Base-by-base conservation (phyloP, 495 filamentous ascomycete species). In the Letharia lupina region DNA sequence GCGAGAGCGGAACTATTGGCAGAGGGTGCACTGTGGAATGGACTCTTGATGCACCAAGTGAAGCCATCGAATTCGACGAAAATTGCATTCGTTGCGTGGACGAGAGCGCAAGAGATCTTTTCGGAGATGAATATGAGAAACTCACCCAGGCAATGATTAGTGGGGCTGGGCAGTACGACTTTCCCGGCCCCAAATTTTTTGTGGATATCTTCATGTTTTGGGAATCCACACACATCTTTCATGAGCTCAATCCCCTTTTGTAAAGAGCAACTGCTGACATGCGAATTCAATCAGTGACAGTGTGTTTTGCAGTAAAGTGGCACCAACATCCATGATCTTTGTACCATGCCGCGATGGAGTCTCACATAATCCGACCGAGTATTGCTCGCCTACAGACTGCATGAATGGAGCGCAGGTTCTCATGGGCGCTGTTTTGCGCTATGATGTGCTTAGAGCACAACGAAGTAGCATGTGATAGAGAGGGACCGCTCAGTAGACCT, bases 41-140 rank as follows among this genome's bases (percentile, higher is more conserved):
- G 80, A 77, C 73, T 9, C 72, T 84, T 16, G 86, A 90, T 68
- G 85, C 83, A 65, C 80, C 84, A 62, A 89, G 86, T 5, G 79
- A 83, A 6, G 87, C 89, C 3, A 82, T 85, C 15, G 80, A 82
- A 52, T 92, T 94, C 76, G 83, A 93, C 71, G 73, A 80, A 13
- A 83, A 87, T 70, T 92, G 89, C 71, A 87, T 92, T 58, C 69
- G 77, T 6, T 87, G 84, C 42, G 89, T 92, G 13, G 77, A 82
- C 67, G 77, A 80, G 31, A 86, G 87, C 35, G 87, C 87, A 6
- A 75, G 77, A 64, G 84, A 78, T 9, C 76, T 81, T 23, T 77
- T 83, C 54, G 75, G 76, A 13, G 79, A 78, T 71, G 75, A 78
- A 33, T 31, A 63, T 23, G 78, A 75, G 39, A 70, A 71, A 12